Percentiles rank a stretch among this genome's conserved stretches.
These are phyloP conservation scores for Lasiosphaeris hirsuta DNA, from an alignment of 495 filamentous ascomycete genomes.

Conservation along the genomic window DNA sequence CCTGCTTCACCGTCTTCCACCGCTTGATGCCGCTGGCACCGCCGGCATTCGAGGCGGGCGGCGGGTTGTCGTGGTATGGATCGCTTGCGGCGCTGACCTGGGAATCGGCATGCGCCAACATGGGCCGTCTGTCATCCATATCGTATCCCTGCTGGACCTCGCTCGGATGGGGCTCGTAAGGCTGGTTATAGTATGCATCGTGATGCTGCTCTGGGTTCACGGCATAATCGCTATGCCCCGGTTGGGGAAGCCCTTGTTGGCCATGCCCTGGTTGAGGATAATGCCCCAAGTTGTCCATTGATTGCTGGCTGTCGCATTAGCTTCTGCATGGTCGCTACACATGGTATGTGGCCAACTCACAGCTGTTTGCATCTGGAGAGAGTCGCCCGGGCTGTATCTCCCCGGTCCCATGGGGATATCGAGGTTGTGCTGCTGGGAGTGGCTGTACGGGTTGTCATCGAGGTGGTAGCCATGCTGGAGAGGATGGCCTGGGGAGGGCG, in stretches of 20 bases:
- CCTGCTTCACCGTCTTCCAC: conserved; percentile 99
- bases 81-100: conserved; percentile 37
- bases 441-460: conserved; percentile 60
- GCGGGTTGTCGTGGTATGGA: conserved; percentile 46
- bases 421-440: conserved; percentile 46
- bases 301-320: conserved; percentile 54
- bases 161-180: conserved; percentile 66
- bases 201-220: conserved; percentile 80
- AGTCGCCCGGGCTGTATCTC: conserved; percentile 54
- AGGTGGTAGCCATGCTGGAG: conserved; percentile 64
- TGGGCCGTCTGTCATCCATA: conserved; percentile 49
- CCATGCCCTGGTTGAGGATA: conserved; percentile 64
- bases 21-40: conserved; percentile 62
- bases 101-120: conserved; percentile 47
- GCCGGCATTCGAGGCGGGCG: conserved; percentile 45
- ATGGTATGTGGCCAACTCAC: conserved; percentile 43
- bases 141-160: conserved; percentile 48
- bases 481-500: conserved; percentile 55
- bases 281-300: conserved; percentile 70
- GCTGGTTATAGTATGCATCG: conserved; percentile 79
- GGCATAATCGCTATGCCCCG: conserved; percentile 64
- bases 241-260: conserved; percentile 45
- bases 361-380: conserved; percentile 68
- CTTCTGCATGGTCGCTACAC: neutral
- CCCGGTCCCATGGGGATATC: conserved; percentile 62